Evolutionary conservation across 495 filamentous ascomycete species (phyloP), one percentile per base, ranked within the genome.

Genomic region (Aspergillus olivimuriae): DNA sequence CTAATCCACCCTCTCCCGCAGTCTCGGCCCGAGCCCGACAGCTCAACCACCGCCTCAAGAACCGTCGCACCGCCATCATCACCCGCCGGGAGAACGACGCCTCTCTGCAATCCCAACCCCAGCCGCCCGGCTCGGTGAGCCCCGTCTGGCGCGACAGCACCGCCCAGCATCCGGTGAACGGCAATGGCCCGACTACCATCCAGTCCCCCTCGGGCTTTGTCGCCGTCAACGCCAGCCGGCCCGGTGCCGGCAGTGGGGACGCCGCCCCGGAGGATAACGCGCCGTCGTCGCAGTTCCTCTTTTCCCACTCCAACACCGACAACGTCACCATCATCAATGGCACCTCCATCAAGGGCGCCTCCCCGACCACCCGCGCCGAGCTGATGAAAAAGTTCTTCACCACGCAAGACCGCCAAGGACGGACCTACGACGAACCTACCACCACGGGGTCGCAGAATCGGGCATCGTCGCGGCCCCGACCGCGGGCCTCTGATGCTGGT

Each of bases 21-120:
- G 85, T 91, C 17, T 87, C 88, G 41, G 78, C 81, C 17, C 79
- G 83, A 54, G 86, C 87, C 26, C 73, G 87, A 30, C 87, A 92
- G 57, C 76, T 94, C 17, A 90, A 88, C 51, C 86, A 90, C 51
- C 80, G 83, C 23, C 63, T 94, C 36, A 84, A 84, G 60, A 83
- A 82, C 40, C 81, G 87, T 34, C 80, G 80, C 44, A 80, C 76
- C 16, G 84, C 80, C 15, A 87, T 94, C 40, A 60, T 82, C 30
- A 77, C 73, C 40, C 67, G 83, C 18, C 66, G 74, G 17, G 70
- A 77, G 47, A 73, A 72, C 22, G 74, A 77, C 47, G 60, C 59
- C 11, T 52, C 58, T 20, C 51, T 70, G 11, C 56, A 66, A 28
- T 49, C 56, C 15, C 45, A 44, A 26, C 44, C 23, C 15, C 44